A percentile compares a stretch with the other conserved stretches of the same genome.
Conservation (phyloP, 805 yeast species). For the Saturnispora diversa region DNA sequence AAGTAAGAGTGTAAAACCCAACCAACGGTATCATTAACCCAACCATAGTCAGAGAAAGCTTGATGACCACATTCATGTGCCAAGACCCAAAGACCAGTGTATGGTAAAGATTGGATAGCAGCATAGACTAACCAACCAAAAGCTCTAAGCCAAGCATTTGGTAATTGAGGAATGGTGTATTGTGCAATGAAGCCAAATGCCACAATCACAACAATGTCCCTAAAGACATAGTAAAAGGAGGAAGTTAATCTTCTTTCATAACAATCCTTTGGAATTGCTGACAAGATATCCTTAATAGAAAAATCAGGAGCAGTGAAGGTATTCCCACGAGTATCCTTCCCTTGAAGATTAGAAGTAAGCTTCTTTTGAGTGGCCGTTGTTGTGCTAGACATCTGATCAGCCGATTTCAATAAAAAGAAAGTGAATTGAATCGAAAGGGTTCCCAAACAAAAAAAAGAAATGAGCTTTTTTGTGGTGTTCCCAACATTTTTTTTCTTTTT, state of each 20-base stretch:
- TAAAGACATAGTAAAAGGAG: conserved; percentile 56
- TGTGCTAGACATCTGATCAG: conserved; percentile 5
- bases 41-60: conserved; percentile 67
- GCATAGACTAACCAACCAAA: conserved; percentile 53
- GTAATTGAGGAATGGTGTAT: conserved; percentile 44
- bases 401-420: not conserved
- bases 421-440: not conserved
- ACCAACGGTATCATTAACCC: conserved; percentile 72
- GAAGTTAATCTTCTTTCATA: conserved; percentile 51
- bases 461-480: no score
- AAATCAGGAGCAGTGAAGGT: conserved; percentile 66
- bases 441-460: not conserved
- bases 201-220: conserved; percentile 50
- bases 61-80: conserved; percentile 92
- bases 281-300: conserved; percentile 65
- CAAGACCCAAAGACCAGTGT: conserved; percentile 76
- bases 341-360: conserved; percentile 33
- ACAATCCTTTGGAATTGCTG: conserved; percentile 66
- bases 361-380: conserved; percentile 28
- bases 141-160: conserved; percentile 38
- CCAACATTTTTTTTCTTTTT: conserved; percentile 5
- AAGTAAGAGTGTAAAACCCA: conserved; percentile 76
- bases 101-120: conserved; percentile 52
- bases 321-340: conserved; percentile 55
- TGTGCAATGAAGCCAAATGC: conserved; percentile 47